Evolutionary conservation across 2,329 filamentous ascomycete species (phyloP), one percentile per base, ranked within the genome.

Genomic region (Cladosporium sp.): DNA sequence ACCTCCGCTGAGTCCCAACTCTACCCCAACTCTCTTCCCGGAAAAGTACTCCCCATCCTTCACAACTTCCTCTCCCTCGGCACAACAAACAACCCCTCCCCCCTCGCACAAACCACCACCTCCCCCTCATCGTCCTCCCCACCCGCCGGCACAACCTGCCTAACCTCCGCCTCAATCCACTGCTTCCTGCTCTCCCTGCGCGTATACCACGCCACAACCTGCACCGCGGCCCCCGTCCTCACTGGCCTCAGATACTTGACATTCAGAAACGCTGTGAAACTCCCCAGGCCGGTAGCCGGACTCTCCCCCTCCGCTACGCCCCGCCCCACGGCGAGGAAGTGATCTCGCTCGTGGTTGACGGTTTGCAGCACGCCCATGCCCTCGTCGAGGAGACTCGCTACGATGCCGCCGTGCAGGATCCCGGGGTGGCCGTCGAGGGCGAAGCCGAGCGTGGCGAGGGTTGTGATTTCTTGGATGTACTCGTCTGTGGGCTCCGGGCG

Each of bases 351-450:
- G 18, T 71, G 65, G 68, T 85, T 85, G 32, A 81, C 70, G 2
- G 78, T 77, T 11, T 86, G 76, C 21, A 87, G 68, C 6, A 83
- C 77, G 0, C 86, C 85, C 73, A 85, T 83, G 6, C 79, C 76
- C 72, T 90, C 87, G 71, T 90, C 87, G 26, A 90, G 73, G n/a
- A 89, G 73, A 0, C 84, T 81, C 10, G 82, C 81, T 7, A 86
- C 80, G 34, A 89, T 81, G 1, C 87, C 87, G 24, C 87, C 87
- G 72, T 90, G 87, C 11, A 80, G 77, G 7, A 86, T 78, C 3
- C 79, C 74, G 1, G 83, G 76, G 69, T 84, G 83, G 2, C 87
- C 87, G 68, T 86, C 85, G 65, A 89, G 69, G 21, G 81, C 83
- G 12, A 78, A 71, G 1, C 84, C 86, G 1, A 89, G 32, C n/a